Evolutionary conservation across 1,284 basidiomycete genomes (phyloP).

Genomic region (Trametes pubescens): DNA sequence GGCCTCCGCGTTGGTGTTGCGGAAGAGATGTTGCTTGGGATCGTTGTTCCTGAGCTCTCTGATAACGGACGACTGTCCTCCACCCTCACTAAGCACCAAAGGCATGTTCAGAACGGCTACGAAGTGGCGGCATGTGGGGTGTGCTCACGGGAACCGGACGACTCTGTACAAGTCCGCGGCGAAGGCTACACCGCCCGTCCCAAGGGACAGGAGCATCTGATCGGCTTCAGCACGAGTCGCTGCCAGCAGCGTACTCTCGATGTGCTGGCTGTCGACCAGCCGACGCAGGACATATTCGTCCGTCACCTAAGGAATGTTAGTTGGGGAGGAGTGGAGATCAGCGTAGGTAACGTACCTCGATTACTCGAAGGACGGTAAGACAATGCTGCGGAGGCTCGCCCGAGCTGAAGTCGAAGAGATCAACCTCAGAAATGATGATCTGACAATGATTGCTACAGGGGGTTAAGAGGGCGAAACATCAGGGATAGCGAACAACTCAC

Average conservation of each 20-base stretch:
- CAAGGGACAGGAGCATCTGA: slow-evolving; percentile 53
- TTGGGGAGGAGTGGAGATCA: neutral
- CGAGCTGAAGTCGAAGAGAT: slow-evolving; percentile 78
- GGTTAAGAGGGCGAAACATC: neutral
- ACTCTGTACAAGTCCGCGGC: slow-evolving; percentile 68
- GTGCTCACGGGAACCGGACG: slow-evolving; percentile 65
- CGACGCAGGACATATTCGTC: slow-evolving; percentile 83
- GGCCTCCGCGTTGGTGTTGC: slow-evolving; percentile 44
- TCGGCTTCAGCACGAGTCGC: slow-evolving; percentile 68
- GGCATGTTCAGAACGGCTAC: neutral
- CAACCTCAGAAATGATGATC: slow-evolving; percentile 73
- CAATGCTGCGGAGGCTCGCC: slow-evolving; percentile 71
- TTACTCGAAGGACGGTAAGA: slow-evolving; percentile 84
- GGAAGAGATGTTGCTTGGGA: slow-evolving; percentile 58
- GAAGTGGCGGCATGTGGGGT: neutral
- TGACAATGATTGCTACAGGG: slow-evolving; percentile 49
- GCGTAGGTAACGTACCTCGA: slow-evolving; percentile 66
- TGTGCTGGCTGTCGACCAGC: slow-evolving; percentile 76
- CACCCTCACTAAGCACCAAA: slow-evolving; percentile 64
- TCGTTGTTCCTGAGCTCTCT: slow-evolving; percentile 49
- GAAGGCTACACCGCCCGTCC: slow-evolving; percentile 63
- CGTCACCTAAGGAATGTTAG: slow-evolving; percentile 61
- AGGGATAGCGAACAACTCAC: slow-evolving; percentile 50
- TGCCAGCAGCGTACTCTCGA: slow-evolving; percentile 81
- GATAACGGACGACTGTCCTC: slow-evolving; percentile 56